Base-by-base conservation (phyloP, 2,329 filamentous ascomycete species). In the Calonectria pteridis region DNA sequence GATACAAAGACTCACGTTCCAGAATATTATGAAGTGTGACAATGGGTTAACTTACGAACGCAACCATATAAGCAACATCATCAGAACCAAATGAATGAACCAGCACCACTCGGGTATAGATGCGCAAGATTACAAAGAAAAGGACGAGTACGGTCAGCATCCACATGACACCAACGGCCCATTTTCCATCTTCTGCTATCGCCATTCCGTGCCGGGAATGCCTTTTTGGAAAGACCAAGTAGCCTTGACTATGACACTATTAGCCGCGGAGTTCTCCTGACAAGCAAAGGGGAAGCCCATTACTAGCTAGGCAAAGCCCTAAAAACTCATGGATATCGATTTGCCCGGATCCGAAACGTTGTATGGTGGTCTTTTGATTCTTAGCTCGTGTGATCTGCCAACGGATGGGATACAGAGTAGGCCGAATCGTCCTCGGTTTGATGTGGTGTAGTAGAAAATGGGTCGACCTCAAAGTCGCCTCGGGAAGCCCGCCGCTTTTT, bases 51-150 rank as follows among this genome's bases (percentile, higher is more conserved):
- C 69, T 59, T 40, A 67, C 69, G 20, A 63, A 58, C 3, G 58
- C 46, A 4, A 65, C 4, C 20, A 37, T 49, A 75, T 84, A 83
- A 33, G 82, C 80, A 35, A 81, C 79, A 63, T 84, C 78, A 37
- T 84, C 83, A 4, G 81, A 51, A 6, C 82, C 83, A 23, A 80
- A 80, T 1, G 73, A 72, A 0, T 73, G 66, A 1, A 84, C 74
- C 11, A 81, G 66, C 13, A 78, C 71, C 9, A 81, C 23, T 18
- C 84, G 80, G 5, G 83, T 84, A 69, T 85, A 85, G 1, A 85
- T 76, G 2, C 83, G 82, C 7, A 84, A 78, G 37, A 65, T 74
- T 29, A 84, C 81, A 46, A 85, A 81, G 40, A 76, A 59, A 16
- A 82, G 70, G 33, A 73, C 67, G 6, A 80, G 33, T 23, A 35